Evolutionary conservation across 768 basidiomycete species (phyloP).

Genomic region (Boletus rubropictus): DNA sequence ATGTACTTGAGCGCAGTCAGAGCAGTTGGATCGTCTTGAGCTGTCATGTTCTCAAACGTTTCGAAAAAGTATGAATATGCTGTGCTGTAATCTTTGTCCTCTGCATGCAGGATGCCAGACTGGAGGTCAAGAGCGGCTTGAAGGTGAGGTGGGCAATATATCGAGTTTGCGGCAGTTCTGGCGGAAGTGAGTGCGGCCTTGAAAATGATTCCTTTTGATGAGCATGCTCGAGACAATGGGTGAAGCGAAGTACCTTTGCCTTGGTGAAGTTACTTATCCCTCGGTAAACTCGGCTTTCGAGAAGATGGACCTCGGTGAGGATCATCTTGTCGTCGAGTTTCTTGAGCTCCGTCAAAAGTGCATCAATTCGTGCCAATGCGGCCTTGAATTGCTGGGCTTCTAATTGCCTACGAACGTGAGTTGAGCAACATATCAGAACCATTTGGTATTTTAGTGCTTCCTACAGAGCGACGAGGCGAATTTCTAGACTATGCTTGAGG

Average conservation of each 20-base stretch:
- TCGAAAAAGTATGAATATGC: conserved; percentile 98
- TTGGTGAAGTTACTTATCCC: conserved; percentile 86
- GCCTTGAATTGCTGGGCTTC: conserved; percentile 71
- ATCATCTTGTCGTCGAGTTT: conserved; percentile 97
- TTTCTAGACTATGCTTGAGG: conserved; percentile 90
- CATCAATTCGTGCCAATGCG: conserved; percentile 77
- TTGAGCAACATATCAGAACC: neutral
- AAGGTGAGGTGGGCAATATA: conserved; percentile 81
- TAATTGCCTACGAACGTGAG: conserved; percentile 47
- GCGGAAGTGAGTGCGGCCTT: conserved; percentile 86
- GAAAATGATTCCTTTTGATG: neutral
- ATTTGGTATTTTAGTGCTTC: conserved; percentile 13
- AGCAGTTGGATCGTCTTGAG: conserved; percentile 71
- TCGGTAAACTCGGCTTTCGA: conserved; percentile 88
- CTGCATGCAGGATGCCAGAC: conserved; percentile 82
- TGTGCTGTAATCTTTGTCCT: conserved; percentile 97
- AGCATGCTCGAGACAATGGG: neutral
- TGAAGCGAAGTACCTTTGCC: conserved; percentile 59
- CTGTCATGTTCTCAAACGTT: conserved; percentile 83
- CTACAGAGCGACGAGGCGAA: conserved; percentile 73
- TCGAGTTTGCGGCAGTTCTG: conserved; percentile 89
- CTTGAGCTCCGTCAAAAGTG: conserved; percentile 86
- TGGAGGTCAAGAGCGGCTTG: conserved; percentile 61
- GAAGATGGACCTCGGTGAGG: conserved; percentile 90
- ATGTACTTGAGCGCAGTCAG: conserved; percentile 93